These are phyloP conservation scores for Corchorus olitorius DNA, from an alignment of 345 rosid species.

Conservation along the genomic window DNA sequence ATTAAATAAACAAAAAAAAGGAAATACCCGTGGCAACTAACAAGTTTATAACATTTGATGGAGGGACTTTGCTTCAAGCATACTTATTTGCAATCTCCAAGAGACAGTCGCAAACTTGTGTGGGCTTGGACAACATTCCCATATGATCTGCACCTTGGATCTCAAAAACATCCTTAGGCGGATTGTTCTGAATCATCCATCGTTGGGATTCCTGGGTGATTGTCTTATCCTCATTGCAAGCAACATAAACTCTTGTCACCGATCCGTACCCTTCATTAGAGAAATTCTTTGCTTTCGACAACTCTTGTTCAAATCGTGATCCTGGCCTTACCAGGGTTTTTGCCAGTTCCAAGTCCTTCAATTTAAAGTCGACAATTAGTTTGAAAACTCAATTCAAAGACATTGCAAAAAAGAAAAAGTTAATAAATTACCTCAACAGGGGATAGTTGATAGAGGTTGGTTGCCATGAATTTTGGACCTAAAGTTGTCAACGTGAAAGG, in stretches of 20 bases:
- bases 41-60: too few relatives aligned
- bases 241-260: constrained; percentile 21
- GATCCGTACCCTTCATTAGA: constrained; percentile 31
- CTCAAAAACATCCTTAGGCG: constrained; percentile 29
- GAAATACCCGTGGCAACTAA: too few relatives aligned
- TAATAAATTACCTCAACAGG: constrained; percentile 40
- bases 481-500: constrained; percentile 19
- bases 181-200: constrained; percentile 37
- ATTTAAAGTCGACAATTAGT: too few relatives aligned
- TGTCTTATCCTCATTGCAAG: constrained; percentile 26
- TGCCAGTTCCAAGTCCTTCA: constrained; percentile 40
- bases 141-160: constrained; percentile 35
- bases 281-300: constrained; percentile 24
- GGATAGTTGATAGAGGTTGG: constrained; percentile 34
- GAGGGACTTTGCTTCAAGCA: too few relatives aligned
- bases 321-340: constrained; percentile 35
- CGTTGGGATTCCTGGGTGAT: constrained; percentile 20
- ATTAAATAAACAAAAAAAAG: too few relatives aligned
- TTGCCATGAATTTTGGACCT: constrained; percentile 36
- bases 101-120: constrained; percentile 33
- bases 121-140: constrained; percentile 45
- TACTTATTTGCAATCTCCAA: constrained; percentile 26
- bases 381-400: too few relatives aligned
- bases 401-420: too few relatives aligned
- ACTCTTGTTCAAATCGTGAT: constrained; percentile 24